phyloP scores from a whole-genome alignment of 2,329 filamentous ascomycete species.

The Talaromyces sp. region DNA sequence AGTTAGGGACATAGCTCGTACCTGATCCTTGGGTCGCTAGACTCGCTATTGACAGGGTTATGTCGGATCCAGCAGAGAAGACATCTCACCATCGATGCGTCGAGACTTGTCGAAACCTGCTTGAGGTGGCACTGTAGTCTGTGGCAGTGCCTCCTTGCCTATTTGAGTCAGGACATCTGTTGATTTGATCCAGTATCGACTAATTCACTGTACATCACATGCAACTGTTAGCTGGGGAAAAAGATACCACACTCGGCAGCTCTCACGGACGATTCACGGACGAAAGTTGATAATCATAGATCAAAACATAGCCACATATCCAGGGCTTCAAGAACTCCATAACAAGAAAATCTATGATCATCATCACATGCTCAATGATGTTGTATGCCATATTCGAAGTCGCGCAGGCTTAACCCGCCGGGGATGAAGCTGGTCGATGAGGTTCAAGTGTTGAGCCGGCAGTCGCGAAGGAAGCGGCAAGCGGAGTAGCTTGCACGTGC shows the following conservation, averaged over 20 bases:
- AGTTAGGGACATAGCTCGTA: not conserved
- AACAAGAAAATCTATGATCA: too few relatives aligned
- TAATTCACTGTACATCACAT: not conserved
- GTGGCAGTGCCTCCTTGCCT: not conserved
- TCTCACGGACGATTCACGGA: too few relatives aligned
- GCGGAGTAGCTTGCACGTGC: not conserved
- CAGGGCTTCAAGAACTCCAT: too few relatives aligned
- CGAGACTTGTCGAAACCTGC: too few relatives aligned
- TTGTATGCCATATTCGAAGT: too few relatives aligned
- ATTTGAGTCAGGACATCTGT: not conserved
- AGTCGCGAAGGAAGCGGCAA: not conserved
- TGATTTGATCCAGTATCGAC: not conserved
- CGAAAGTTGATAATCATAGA: too few relatives aligned
- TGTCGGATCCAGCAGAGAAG: not conserved
- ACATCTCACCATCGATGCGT: not conserved
- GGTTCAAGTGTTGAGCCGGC: not conserved
- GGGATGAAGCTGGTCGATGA: not conserved
- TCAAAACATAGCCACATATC: too few relatives aligned
- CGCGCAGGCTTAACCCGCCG: too few relatives aligned
- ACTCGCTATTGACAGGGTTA: not conserved
- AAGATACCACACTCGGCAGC: not conserved
- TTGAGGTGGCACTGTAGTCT: not conserved
- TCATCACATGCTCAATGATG: too few relatives aligned
- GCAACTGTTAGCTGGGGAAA: not conserved
- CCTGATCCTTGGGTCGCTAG: not conserved